Evolutionary conservation across 129 eudicot genomes (phyloP).

Genomic region (Escallonia herrerae): DNA sequence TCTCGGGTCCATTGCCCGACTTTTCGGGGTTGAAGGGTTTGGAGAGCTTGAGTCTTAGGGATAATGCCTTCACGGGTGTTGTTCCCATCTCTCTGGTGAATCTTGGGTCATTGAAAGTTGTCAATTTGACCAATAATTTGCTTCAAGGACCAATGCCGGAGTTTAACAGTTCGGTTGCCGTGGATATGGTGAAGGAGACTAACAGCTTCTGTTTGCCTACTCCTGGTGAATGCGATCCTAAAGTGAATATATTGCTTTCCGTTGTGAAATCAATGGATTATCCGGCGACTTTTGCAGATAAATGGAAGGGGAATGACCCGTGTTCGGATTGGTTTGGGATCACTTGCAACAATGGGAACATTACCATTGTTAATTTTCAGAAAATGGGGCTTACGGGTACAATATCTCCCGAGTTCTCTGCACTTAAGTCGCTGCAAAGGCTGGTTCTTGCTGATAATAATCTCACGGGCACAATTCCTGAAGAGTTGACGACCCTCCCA

Average conservation of each 20-base stretch:
- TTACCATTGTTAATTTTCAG: constrained; percentile 67
- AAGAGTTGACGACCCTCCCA: constrained; percentile 68
- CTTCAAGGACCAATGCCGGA: constrained; percentile 86
- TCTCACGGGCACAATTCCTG: constrained; percentile 75
- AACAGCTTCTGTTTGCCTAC: constrained; percentile 76
- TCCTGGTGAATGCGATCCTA: constrained; percentile 79
- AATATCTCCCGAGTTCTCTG: constrained; percentile 61
- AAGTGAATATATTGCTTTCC: constrained; percentile 52
- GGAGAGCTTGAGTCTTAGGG: constrained; percentile 66
- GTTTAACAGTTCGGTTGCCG: constrained; percentile 48
- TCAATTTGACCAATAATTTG: constrained; percentile 79
- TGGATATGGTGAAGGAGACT: constrained; percentile 47
- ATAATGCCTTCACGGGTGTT: constrained; percentile 67
- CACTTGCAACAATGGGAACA: constrained; percentile 61
- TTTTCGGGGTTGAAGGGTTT: constrained; percentile 65
- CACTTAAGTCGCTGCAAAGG: constrained; percentile 73
- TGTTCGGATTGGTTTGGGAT: constrained; percentile 89
- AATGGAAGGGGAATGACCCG: constrained; percentile 89
- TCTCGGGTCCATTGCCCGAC: constrained; percentile 87
- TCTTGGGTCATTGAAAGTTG: constrained; percentile 57
- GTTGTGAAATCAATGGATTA: constrained; percentile 64
- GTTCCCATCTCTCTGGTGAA: constrained; percentile 59
- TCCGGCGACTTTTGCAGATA: constrained; percentile 49
- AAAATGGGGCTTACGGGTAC: constrained; percentile 65
- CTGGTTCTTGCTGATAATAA: constrained; percentile 72